A percentile compares a stretch with the other conserved stretches of the same genome.
Evolutionary conservation across 768 basidiomycete species (phyloP).

Genomic region (Amanita inopinata): DNA sequence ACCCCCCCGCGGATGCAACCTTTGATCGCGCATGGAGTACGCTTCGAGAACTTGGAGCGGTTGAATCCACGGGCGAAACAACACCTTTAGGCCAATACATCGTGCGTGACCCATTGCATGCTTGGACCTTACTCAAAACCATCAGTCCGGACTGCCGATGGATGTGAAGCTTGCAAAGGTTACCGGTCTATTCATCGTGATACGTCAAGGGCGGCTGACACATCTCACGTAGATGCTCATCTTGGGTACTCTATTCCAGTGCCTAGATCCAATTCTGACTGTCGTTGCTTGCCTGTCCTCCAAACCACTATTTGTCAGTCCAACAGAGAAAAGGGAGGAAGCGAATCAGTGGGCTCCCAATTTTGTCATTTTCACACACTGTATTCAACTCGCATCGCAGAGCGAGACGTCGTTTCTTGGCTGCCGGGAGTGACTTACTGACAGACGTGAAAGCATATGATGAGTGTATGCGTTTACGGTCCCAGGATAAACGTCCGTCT

Average conservation of each 20-base stretch:
- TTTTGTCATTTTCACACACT: neutral
- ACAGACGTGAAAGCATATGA: constrained; percentile 76
- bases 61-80: constrained; percentile 50
- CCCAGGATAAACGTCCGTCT: constrained; percentile 37
- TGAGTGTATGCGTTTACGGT: constrained; percentile 41
- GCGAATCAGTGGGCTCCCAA: constrained; percentile 45
- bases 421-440: constrained; percentile 72
- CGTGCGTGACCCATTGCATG: constrained; percentile 24
- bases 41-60: constrained; percentile 70
- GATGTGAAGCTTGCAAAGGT: constrained; percentile 86
- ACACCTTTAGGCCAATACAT: constrained; percentile 82
- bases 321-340: constrained; percentile 78
- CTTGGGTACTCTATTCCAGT: constrained; percentile 73
- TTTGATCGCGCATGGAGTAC: constrained; percentile 71
- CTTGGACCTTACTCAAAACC: neutral
- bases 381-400: constrained; percentile 25
- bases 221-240: constrained; percentile 78
- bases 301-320: constrained; percentile 77
- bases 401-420: constrained; percentile 60
- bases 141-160: constrained; percentile 73
- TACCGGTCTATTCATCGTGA: no score
- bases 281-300: constrained; percentile 78
- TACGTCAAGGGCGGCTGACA: no score
- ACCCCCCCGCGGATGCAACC: constrained; percentile 68
- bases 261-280: constrained; percentile 72